Base-by-base conservation (phyloP, 345 rosid genomes). In the Excoecaria cochinchinensis region DNA sequence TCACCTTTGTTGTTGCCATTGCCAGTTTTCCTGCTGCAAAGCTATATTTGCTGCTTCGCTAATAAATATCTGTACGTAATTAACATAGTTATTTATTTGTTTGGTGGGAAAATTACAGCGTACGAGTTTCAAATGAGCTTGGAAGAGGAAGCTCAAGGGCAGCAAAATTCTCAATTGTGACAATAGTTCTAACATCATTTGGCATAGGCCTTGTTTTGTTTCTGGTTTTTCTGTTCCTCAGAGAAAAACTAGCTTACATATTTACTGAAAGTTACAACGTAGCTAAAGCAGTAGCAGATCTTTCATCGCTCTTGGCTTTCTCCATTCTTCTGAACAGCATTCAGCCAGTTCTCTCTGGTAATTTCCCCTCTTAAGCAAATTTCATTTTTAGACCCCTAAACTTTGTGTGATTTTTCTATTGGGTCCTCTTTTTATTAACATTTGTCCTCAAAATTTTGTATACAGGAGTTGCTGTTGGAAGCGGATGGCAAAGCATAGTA, bases 311-410 rank as follows among this genome's bases (percentile, higher is more conserved):
- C 16, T 71, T 93, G 55, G 91, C 97, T 50, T 57, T 81, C 71
- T 91, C 98, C 58, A 92, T 92, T 40, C 96, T 91, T 66, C 2
- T 89, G 78, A 91, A 93, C 82, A 91, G 94, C 69, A 80, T 93
- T 69, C 97, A 93, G 53, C 97, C 97, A 9, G 97, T 93, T 25
- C 93, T 93, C 25, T 91, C 93, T 0, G 97, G 96, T 90, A 85
- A 62, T 6, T 56, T 76, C 48, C 25, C 22, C 31, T 62, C 44
- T 15, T 31, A 2, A 4, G 6, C n/a, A 66, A 31, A 31, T 31
- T 2, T 31, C 31, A 31, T 31, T 31, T 31, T 1, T 31, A 31
- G 31, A 31, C 31, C 31, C 31, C 31, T 31, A 31, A 31, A 31
- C 31, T 31, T 31, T 31, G 31, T 31, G 31, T 31, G 31, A 31